Conservation (phyloP, 495 filamentous ascomycete genomes). For the Hypoxylon rickii region DNA sequence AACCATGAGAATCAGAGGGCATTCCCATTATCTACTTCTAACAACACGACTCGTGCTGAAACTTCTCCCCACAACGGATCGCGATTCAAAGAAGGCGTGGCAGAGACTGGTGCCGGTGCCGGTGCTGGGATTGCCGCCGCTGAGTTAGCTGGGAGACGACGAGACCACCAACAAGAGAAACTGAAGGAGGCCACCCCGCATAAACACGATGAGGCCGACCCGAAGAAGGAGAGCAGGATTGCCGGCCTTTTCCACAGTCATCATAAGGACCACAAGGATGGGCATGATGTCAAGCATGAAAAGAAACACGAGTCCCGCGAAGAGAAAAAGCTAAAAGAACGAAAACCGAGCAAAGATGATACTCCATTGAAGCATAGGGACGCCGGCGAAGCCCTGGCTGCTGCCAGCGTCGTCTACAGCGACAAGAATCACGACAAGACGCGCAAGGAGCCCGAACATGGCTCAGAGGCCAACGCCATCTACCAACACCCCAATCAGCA, state of each 20-base stretch:
- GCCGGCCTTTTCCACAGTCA: conserved; percentile 39
- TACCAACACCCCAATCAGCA: conserved; percentile 16
- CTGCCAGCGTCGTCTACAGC: conserved; percentile 21
- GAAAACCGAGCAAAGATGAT: conserved; percentile 19
- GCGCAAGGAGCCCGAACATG: not conserved
- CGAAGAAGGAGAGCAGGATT: conserved; percentile 34
- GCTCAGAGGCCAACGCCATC: not conserved
- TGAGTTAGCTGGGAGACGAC: conserved; percentile 12
- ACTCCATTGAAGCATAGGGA: conserved; percentile 20
- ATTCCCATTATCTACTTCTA: conserved; percentile 25
- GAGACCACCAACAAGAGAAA: conserved; percentile 22
- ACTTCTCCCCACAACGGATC: conserved; percentile 15
- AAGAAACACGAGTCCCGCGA: conserved; percentile 7
- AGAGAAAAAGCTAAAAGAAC: conserved; percentile 2
- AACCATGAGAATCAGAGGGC: conserved; percentile 38
- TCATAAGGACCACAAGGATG: conserved; percentile 38
- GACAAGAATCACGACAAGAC: conserved; percentile 21
- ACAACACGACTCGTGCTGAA: conserved; percentile 28
- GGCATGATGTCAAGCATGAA: conserved; percentile 24
- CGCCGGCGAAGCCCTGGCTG: conserved; percentile 36
- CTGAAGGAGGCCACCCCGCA: conserved; percentile 2
- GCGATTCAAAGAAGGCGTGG: conserved; percentile 13
- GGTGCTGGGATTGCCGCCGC: conserved; percentile 14
- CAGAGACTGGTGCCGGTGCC: conserved; percentile 9
- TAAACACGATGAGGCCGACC: conserved; percentile 11